Conservation (phyloP, 768 basidiomycete species). For the Boletus reticuloceps region DNA sequence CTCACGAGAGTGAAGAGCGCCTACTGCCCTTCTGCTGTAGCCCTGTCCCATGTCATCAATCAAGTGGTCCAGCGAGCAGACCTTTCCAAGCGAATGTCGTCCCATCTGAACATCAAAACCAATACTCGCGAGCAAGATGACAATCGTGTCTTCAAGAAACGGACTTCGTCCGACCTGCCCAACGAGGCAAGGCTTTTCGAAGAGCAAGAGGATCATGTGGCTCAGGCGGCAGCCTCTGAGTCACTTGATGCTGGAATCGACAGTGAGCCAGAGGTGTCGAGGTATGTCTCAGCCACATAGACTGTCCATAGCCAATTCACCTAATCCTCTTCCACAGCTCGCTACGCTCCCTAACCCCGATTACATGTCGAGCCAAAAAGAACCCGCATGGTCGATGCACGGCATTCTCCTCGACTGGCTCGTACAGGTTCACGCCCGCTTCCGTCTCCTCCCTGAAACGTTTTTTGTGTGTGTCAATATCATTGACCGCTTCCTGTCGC, state of each 20-base stretch:
- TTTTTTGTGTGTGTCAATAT: slow-evolving; percentile 88
- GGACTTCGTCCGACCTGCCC: slow-evolving; percentile 66
- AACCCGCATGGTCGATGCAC: slow-evolving; percentile 88
- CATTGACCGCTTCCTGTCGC: slow-evolving; percentile 69
- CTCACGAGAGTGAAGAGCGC: neutral
- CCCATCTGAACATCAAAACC: slow-evolving; percentile 32
- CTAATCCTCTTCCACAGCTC: slow-evolving; percentile 42
- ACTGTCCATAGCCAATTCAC: neutral
- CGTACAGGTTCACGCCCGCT: slow-evolving; percentile 85
- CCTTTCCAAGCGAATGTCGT: slow-evolving; percentile 31
- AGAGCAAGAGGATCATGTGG: slow-evolving; percentile 35
- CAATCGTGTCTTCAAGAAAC: slow-evolving; percentile 66
- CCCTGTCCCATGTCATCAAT: slow-evolving; percentile 21
- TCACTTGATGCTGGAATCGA: slow-evolving; percentile 42
- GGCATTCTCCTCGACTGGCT: slow-evolving; percentile 91
- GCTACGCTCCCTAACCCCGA: slow-evolving; percentile 76
- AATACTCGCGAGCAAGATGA: slow-evolving; percentile 53
- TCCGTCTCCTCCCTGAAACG: slow-evolving; percentile 85
- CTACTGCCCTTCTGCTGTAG: slow-evolving; percentile 32
- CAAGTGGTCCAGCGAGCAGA: slow-evolving; percentile 30
- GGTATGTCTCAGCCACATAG: slow-evolving; percentile 41
- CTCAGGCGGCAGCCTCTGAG: slow-evolving; percentile 37
- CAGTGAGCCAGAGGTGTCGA: slow-evolving; percentile 65
- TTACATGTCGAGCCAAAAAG: slow-evolving; percentile 83
- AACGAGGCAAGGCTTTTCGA: slow-evolving; percentile 44